Base-by-base conservation (phyloP, 495 filamentous ascomycete genomes). In the Xylaria castorea region DNA sequence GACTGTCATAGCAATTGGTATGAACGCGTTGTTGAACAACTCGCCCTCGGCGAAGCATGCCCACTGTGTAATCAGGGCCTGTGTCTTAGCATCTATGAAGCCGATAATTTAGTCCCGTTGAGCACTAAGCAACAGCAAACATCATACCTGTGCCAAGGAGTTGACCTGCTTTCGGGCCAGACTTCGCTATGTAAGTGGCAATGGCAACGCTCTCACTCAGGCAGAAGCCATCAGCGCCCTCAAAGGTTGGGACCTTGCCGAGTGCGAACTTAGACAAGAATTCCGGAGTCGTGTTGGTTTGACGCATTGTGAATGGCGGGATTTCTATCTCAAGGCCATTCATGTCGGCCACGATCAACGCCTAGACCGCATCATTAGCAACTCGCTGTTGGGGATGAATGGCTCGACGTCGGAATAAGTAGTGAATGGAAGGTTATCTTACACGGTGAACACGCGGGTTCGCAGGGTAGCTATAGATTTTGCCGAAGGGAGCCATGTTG, bases 181-280 rank as follows among this genome's bases (percentile, higher is more conserved):
- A 82, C 68, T 85, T 84, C 36, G 88, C 87, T 65, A 89, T 64
- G 79, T 86, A 90, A 36, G 80, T 77, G 12, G 84, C 80, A 77
- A 91, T 91, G 71, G 89, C 89, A 44, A 84, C 82, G 64, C 84
- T 83, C 72, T 90, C 89, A 75, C 84, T 75, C 51, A 90, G 72
- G 71, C 27, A 71, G 73, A 86, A 81, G 58, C 88, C 89, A 73
- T 89, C 87, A 65, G 86, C 79, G 62, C 77, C 81, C 73, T 87
- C 85, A 77, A 90, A 87, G 60, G 84, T 85, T 50, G 89, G 89
- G 25, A 89, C 85, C 71, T 90, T 90, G 78, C 89, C 89, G 30
- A 86, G 68, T 20, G 89, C 88, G 81, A 90, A 91, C 75, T 91
- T 91, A 82, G 87, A 73, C 32, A 88, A 79, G 82, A 85, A 90